Evolutionary conservation across 805 yeast genomes (phyloP).

Genomic region (Yarrowia keelungensis): DNA sequence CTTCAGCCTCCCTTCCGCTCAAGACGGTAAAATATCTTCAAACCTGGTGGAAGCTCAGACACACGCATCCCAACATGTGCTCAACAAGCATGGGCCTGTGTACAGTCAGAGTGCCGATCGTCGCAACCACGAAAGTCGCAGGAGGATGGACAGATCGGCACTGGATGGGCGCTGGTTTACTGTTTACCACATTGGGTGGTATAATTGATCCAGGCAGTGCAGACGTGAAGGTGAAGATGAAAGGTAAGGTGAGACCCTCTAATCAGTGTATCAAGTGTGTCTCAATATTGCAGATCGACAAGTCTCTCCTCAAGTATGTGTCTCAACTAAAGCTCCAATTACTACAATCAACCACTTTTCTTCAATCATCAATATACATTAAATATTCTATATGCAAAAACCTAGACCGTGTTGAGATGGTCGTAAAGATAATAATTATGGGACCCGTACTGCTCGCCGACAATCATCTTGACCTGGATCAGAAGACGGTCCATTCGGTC

Average conservation of each 20-base stretch:
- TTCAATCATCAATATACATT: slow-evolving; percentile 19
- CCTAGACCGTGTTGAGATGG: slow-evolving; percentile 33
- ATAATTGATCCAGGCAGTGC: slow-evolving; percentile 2
- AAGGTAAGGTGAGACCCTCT: no score
- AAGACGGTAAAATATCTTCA: not conserved
- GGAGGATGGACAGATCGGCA: slow-evolving; percentile 8
- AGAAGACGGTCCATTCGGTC: slow-evolving; percentile 49
- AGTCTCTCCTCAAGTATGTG: no score
- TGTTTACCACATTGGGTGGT: not conserved
- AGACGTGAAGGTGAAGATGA: not conserved
- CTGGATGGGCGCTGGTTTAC: slow-evolving; percentile 13
- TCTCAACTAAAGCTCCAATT: no score
- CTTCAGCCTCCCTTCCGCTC: not conserved
- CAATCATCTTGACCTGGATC: slow-evolving; percentile 48
- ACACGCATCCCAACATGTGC: not conserved
- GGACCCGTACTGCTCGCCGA: slow-evolving; percentile 49
- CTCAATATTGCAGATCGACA: no score
- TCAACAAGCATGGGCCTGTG: not conserved
- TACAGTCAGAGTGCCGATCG: slow-evolving; percentile 9
- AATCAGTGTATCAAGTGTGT: no score
- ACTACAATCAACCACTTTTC: no score
- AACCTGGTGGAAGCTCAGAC: slow-evolving; percentile 5
- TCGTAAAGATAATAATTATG: slow-evolving; percentile 42
- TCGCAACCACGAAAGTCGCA: not conserved
- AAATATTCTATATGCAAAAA: slow-evolving; percentile 31